Conservation (phyloP, 2,329 filamentous ascomycete species). For the Dendryphion nanum region DNA sequence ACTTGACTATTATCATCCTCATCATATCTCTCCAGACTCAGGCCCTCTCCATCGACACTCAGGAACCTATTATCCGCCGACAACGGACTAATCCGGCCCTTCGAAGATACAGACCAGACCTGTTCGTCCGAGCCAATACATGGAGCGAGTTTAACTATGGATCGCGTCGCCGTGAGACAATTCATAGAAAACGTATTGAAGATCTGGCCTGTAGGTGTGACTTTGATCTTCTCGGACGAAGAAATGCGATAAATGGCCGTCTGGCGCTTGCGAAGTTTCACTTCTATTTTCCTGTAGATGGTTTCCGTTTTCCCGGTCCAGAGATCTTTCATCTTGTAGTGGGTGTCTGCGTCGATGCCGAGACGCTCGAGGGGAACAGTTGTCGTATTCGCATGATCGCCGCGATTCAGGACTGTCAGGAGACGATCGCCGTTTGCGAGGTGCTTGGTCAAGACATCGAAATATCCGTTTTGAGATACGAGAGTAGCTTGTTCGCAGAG, state of each 20-base stretch:
- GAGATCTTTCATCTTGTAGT: constrained; percentile 42
- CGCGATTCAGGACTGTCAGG: constrained; percentile 49
- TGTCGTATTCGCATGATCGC: constrained; percentile 24
- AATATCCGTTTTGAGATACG: constrained; percentile 43
- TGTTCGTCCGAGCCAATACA: constrained; percentile 44
- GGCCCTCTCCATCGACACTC: constrained; percentile 13
- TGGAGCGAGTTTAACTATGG: constrained; percentile 29
- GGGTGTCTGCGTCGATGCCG: constrained; percentile 33
- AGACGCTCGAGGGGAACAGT: constrained; percentile 37
- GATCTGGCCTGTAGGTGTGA: constrained; percentile 49
- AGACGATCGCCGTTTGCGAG: constrained; percentile 49
- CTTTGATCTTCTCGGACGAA: constrained; percentile 7
- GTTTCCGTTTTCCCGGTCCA: constrained; percentile 40
- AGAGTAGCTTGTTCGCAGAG: constrained; percentile 48
- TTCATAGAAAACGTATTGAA: constrained; percentile 50
- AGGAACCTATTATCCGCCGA: constrained; percentile 36
- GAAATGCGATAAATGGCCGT: constrained; percentile 47
- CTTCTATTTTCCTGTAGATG: constrained; percentile 20
- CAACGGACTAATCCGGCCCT: constrained; percentile 41
- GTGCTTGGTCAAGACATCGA: constrained; percentile 49
- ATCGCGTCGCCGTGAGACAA: constrained; percentile 41
- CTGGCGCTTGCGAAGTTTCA: constrained; percentile 39
- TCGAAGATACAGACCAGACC: constrained; percentile 41
- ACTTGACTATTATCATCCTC: constrained; percentile 24
- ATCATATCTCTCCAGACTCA: constrained; percentile 13